Conservation (phyloP, 257 asterid genomes). For the Osmanthus fragrans region DNA sequence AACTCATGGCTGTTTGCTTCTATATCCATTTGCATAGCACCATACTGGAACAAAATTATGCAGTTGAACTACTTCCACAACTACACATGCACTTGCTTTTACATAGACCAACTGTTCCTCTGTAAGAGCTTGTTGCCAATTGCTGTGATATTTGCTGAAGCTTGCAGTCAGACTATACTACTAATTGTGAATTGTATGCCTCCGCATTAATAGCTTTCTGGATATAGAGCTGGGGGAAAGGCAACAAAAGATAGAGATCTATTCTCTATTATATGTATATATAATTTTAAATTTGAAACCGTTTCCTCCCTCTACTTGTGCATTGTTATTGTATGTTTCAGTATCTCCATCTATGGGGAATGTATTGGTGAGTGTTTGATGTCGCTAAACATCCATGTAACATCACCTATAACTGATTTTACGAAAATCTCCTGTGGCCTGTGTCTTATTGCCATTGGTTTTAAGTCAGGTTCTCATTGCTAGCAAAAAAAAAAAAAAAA, state of each 20-base stretch:
- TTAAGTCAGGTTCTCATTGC: constrained; percentile 3
- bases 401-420: not conserved
- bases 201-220: not conserved
- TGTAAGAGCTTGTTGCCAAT: not conserved
- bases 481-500: not conserved
- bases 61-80: not conserved
- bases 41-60: not conserved
- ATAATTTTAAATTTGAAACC: not conserved
- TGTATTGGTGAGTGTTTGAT: not conserved
- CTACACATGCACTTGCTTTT: not conserved
- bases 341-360: not conserved
- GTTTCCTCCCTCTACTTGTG: not conserved
- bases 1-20: constrained; percentile 4
- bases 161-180: not conserved
- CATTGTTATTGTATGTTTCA: not conserved
- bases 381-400: not conserved
- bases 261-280: not conserved
- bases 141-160: not conserved
- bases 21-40: not conserved
- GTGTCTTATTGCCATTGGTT: constrained; percentile 5
- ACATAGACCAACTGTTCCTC: not conserved
- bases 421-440: not conserved
- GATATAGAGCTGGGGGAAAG: not conserved
- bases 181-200: constrained; percentile 1
- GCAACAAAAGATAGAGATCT: not conserved